Evolutionary conservation across 495 filamentous ascomycete genomes (phyloP), one percentile per base, ranked within the genome.

Genomic region (Cercophora sp.): DNA sequence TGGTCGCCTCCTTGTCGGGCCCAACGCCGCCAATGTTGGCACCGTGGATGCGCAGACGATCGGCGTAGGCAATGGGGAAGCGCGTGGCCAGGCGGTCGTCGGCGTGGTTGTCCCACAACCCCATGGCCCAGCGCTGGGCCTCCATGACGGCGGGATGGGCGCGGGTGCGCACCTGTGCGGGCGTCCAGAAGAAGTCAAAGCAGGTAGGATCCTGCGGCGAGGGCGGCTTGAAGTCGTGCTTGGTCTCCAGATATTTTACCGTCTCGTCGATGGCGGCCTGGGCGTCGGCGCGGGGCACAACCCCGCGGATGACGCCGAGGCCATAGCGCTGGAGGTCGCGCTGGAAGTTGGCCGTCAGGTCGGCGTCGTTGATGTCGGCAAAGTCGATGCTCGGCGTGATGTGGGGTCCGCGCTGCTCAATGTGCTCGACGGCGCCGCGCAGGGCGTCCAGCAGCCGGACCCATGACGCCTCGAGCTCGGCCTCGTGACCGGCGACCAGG

Each of bases 141-240:
- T 76, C 71, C 18, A 95, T 72, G 56, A 95, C 67, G 56, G 86
- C 83, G 16, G 87, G 80, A 61, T 96, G 85, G 0, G 84, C 81
- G 34, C 91, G 82, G 23, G 91, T 89, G 54, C 83, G 79, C 34
- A 88, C 77, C 68, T 96, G 91, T 2, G 85, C 77, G 6, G 86
- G 87, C 1, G 87, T 86, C 91, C 91, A 96, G 75, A 95, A 96
- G 32, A 96, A 81, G 69, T 96, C 91, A 68, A 87, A 96, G 11
- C 94, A 92, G 20, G 88, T 85, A 0, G 91, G 91, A 61, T 73
- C 60, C 57, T 76, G 57, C 42, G 77, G 66, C 50, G 74, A 64
- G 43, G 67, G 79, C 64, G 81, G 69, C 52, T 78, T 73, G 54
- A 78, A 72, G 55, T 71, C 67, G 59, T 72, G 68, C 60, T 75